Conservation (phyloP, 2,329 filamentous ascomycete species). For the Aspergillus costaricaensis region DNA sequence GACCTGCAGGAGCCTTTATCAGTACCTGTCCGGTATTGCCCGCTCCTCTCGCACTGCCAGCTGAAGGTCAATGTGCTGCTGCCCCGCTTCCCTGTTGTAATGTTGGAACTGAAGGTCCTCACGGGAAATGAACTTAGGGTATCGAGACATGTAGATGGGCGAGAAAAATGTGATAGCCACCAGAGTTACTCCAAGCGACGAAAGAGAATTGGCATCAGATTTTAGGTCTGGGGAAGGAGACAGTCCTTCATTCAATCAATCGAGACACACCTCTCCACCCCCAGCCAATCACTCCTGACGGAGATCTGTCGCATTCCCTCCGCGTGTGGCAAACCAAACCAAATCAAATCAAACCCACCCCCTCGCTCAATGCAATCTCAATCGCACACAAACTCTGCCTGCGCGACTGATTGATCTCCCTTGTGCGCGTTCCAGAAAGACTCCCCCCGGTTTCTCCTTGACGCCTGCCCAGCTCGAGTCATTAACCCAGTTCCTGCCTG, state of each 20-base stretch:
- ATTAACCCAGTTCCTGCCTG: background rate
- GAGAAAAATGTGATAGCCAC: background rate
- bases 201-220: background rate
- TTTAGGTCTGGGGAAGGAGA: background rate
- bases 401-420: background rate
- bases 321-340: slow-evolving; percentile 1
- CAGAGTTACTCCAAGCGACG: background rate
- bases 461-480: background rate
- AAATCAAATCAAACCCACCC: background rate
- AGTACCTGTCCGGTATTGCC: background rate
- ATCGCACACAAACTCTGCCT: background rate
- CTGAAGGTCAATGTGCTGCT: background rate
- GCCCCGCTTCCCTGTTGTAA: background rate
- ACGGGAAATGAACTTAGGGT: background rate
- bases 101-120: background rate
- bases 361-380: background rate
- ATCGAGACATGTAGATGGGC: background rate
- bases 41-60: background rate
- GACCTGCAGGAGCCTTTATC: slow-evolving; percentile 2
- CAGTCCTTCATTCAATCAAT: background rate
- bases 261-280: background rate
- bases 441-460: background rate
- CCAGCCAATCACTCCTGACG: slow-evolving; percentile 2
- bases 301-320: slow-evolving; percentile 4
- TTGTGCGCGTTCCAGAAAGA: background rate